A percentile compares a stretch with the other conserved stretches of the same genome.
These are phyloP conservation scores for Scedosporium boydii DNA, from an alignment of 2,329 filamentous ascomycete genomes.

Conservation along the genomic window DNA sequence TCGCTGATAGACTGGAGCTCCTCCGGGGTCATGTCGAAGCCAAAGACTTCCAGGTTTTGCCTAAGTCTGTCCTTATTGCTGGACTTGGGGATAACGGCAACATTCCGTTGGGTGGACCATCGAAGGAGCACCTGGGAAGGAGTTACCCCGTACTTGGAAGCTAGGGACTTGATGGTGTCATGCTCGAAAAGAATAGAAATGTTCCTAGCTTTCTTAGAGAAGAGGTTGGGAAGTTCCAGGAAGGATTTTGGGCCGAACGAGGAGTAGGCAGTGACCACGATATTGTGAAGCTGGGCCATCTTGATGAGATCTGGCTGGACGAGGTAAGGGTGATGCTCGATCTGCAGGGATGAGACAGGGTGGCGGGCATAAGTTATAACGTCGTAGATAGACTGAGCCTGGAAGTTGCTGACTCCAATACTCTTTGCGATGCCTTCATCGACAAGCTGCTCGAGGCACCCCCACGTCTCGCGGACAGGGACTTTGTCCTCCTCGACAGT, in stretches of 20 bases:
- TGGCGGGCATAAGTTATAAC: constrained; percentile 68
- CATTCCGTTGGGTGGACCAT: constrained; percentile 75
- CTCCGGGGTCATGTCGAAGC: constrained; percentile 53
- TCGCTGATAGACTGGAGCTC: constrained; percentile 59
- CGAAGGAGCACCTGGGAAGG: constrained; percentile 74
- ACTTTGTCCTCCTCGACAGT: constrained; percentile 14
- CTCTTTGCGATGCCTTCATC: constrained; percentile 17
- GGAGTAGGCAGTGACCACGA: constrained; percentile 73
- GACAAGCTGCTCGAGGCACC: constrained; percentile 19
- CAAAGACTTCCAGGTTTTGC: constrained; percentile 58
- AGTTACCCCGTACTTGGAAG: constrained; percentile 62
- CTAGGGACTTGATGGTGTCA: constrained; percentile 51
- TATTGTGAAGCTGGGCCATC: constrained; percentile 59
- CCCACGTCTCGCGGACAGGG: constrained; percentile 19
- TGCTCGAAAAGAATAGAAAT: constrained; percentile 64
- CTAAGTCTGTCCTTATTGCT: constrained; percentile 41
- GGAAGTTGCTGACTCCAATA: constrained; percentile 52
- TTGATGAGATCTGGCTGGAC: constrained; percentile 63
- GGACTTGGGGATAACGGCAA: constrained; percentile 78
- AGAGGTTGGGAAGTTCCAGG: constrained; percentile 52
- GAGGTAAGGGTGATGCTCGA: constrained; percentile 86
- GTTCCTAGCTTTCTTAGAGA: constrained; percentile 54
- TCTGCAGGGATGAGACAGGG: constrained; percentile 67
- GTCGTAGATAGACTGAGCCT: constrained; percentile 67
- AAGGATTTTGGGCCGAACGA: constrained; percentile 75